Evolutionary conservation across 352 stramenopile species (phyloP).

Genomic region (Globisporangium spiculum): DNA sequence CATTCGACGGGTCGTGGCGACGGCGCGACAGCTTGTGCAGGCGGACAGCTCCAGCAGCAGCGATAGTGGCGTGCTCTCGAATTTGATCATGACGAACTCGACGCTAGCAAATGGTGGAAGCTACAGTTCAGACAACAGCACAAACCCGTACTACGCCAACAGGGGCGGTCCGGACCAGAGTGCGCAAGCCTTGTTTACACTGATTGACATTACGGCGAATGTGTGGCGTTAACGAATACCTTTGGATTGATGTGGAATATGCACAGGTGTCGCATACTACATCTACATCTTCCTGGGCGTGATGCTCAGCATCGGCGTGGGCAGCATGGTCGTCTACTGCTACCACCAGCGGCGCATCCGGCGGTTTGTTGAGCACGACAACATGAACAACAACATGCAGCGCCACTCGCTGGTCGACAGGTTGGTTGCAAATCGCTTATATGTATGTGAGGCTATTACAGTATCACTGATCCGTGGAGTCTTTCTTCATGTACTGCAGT

Average conservation of each 20-base stretch:
- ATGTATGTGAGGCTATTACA: not conserved
- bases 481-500: slow-evolving; percentile 20
- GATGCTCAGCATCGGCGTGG: slow-evolving; percentile 40
- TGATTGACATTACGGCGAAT: not conserved
- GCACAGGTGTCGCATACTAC: slow-evolving; percentile 49
- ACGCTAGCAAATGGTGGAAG: not conserved
- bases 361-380: slow-evolving; percentile 62
- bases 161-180: not conserved
- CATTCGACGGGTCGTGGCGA: not conserved
- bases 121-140: not conserved
- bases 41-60: not conserved
- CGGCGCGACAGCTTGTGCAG: not conserved
- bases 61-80: not conserved
- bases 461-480: not conserved
- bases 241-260: not conserved
- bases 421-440: slow-evolving; percentile 9
- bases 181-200: not conserved
- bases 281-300: slow-evolving; percentile 74
- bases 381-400: slow-evolving; percentile 87
- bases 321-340: slow-evolving; percentile 57
- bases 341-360: slow-evolving; percentile 58
- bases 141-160: slow-evolving; percentile 6
- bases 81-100: slow-evolving; percentile 1
- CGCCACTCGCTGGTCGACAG: slow-evolving; percentile 78
- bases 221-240: not conserved